Conservation (phyloP, 805 yeast genomes). For the Schwanniomyces pseudopolymorphus region DNA sequence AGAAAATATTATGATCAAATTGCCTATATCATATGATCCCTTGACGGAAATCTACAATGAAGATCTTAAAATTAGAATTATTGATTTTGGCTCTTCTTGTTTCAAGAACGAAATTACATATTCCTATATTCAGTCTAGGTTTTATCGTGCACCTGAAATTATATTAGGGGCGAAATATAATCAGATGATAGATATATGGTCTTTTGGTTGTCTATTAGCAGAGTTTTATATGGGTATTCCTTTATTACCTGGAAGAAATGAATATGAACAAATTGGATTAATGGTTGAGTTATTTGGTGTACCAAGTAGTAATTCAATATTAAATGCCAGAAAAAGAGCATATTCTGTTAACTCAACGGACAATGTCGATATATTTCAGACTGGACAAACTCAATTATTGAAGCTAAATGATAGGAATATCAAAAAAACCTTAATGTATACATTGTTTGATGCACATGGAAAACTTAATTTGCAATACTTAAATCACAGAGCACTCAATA, state of each 20-base stretch:
- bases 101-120: slow-evolving; percentile 40
- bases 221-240: slow-evolving; percentile 40
- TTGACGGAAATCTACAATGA: slow-evolving; percentile 27
- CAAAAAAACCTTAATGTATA: slow-evolving; percentile 34
- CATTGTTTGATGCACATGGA: slow-evolving; percentile 39
- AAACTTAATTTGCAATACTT: slow-evolving; percentile 34
- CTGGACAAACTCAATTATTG: background rate
- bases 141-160: slow-evolving; percentile 79
- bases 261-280: slow-evolving; percentile 45
- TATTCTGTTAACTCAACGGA: slow-evolving; percentile 12
- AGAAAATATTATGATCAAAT: slow-evolving; percentile 67
- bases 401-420: slow-evolving; percentile 30
- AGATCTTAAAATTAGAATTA: slow-evolving; percentile 56
- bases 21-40: slow-evolving; percentile 20
- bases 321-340: slow-evolving; percentile 39
- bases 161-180: slow-evolving; percentile 63
- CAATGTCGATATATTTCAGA: slow-evolving; percentile 7
- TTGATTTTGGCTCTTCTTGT: slow-evolving; percentile 80
- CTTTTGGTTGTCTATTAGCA: slow-evolving; percentile 43
- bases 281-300: slow-evolving; percentile 47
- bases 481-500: slow-evolving; percentile 23
- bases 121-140: slow-evolving; percentile 62
- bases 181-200: slow-evolving; percentile 53
- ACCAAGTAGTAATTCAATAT: slow-evolving; percentile 42
- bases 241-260: slow-evolving; percentile 49